These are phyloP conservation scores for Fraxinus cuspidata DNA, from an alignment of 257 asterid species.

Conservation along the genomic window DNA sequence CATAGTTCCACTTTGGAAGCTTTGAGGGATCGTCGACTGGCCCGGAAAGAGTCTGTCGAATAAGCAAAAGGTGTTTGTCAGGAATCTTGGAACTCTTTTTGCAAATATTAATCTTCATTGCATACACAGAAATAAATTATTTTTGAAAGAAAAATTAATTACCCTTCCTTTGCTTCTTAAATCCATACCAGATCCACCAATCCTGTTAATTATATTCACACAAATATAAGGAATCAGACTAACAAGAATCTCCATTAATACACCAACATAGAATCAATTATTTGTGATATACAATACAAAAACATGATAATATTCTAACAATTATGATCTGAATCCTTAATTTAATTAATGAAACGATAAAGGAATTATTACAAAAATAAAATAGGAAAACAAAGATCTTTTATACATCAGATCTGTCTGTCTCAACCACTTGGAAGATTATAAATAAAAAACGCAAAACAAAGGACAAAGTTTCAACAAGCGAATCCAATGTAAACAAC, in stretches of 20 bases:
- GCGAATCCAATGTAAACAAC: neutral
- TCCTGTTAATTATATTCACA: conserved; percentile 13
- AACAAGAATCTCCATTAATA: no score
- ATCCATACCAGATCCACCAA: conserved; percentile 37
- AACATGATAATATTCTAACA: no score
- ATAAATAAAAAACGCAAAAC: no score
- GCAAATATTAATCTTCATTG: neutral
- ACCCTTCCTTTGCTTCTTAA: conserved; percentile 36
- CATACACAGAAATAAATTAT: neutral
- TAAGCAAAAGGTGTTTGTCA: conserved; percentile 8
- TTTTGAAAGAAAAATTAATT: neutral
- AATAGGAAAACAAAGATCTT: neutral
- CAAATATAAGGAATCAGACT: neutral
- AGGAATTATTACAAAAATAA: no score
- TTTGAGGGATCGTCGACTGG: conserved; percentile 24
- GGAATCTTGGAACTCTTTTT: neutral
- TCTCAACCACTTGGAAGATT: no score
- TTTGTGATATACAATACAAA: no score
- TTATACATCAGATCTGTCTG: neutral
- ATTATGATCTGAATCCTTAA: neutral
- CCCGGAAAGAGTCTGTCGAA: conserved; percentile 24
- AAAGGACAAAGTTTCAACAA: neutral
- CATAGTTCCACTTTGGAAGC: conserved; percentile 37
- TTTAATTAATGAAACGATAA: neutral
- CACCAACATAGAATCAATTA: no score